Percentiles rank a stretch among this genome's conserved stretches.
Conservation (phyloP, 768 basidiomycete genomes). For the Lactarius tabidus region DNA sequence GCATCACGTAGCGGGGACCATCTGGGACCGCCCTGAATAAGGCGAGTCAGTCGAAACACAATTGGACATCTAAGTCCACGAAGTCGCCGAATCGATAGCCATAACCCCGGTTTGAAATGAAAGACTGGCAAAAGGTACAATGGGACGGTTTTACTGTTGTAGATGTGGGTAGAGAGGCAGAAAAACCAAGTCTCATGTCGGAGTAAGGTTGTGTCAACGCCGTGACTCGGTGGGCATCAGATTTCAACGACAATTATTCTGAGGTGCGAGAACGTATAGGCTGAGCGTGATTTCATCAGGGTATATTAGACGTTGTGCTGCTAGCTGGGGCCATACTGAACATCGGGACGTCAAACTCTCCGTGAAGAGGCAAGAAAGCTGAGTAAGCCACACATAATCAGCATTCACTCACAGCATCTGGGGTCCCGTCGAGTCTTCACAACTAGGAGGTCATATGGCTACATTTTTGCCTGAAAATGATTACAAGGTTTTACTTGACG, state of each 20-base stretch:
- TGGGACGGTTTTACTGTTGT: neutral
- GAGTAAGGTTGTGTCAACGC: neutral
- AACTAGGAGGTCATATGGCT: neutral
- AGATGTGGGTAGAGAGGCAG: neutral
- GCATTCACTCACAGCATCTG: neutral
- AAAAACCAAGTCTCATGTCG: neutral
- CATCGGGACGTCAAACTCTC: neutral
- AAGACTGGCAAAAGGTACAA: slow-evolving; percentile 3
- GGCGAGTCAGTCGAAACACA: neutral
- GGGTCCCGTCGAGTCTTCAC: neutral
- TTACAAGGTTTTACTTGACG: neutral
- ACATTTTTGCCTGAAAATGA: neutral
- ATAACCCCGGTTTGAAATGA: neutral
- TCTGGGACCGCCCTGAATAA: neutral
- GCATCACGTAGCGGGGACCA: slow-evolving; percentile 13
- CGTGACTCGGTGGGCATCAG: neutral
- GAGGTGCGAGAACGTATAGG: neutral
- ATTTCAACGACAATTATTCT: neutral
- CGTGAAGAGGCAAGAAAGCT: neutral
- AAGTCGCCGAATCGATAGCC: slow-evolving; percentile 3
- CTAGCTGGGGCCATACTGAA: neutral
- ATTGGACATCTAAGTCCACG: neutral
- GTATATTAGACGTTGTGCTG: neutral
- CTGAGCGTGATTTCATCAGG: neutral
- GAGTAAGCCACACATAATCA: neutral